Conservation (phyloP, 805 yeast genomes). For the Cyberlindnera xylosilytica region DNA sequence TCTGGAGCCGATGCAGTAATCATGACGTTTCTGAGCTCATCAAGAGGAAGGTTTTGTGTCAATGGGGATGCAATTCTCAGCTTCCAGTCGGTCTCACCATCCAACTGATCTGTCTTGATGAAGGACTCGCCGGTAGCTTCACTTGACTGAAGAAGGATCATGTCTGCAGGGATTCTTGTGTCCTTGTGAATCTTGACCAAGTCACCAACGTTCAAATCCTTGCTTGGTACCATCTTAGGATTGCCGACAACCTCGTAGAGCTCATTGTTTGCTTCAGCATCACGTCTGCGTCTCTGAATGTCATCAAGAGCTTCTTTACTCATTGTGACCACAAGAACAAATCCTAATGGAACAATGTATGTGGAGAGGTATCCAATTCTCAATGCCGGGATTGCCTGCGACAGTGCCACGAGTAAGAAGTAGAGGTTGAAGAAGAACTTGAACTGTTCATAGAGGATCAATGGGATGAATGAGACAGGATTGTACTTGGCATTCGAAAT, state of each 20-base stretch:
- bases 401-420: slow-evolving; percentile 87
- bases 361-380: slow-evolving; percentile 92
- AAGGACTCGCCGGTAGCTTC: slow-evolving; percentile 85
- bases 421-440: slow-evolving; percentile 93
- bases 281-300: slow-evolving; percentile 84
- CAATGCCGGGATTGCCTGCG: slow-evolving; percentile 85
- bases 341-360: slow-evolving; percentile 90
- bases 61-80: slow-evolving; percentile 71
- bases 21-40: slow-evolving; percentile 49
- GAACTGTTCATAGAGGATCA: slow-evolving; percentile 91
- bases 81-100: slow-evolving; percentile 99
- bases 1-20: slow-evolving; percentile 80
- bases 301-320: slow-evolving; percentile 95
- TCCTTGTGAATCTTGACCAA: slow-evolving; percentile 75
- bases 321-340: slow-evolving; percentile 91
- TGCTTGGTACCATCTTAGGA: slow-evolving; percentile 44
- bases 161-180: slow-evolving; percentile 90
- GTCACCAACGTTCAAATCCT: slow-evolving; percentile 81
- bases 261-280: slow-evolving; percentile 84
- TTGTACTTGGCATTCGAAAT: slow-evolving; percentile 93
- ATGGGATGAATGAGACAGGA: slow-evolving; percentile 82
- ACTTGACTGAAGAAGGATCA: slow-evolving; percentile 78
- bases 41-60: slow-evolving; percentile 61
- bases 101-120: slow-evolving; percentile 94
- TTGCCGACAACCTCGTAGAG: slow-evolving; percentile 64